Base-by-base conservation (phyloP, 176 grass and related monocot species). In the Avena insularis region DNA sequence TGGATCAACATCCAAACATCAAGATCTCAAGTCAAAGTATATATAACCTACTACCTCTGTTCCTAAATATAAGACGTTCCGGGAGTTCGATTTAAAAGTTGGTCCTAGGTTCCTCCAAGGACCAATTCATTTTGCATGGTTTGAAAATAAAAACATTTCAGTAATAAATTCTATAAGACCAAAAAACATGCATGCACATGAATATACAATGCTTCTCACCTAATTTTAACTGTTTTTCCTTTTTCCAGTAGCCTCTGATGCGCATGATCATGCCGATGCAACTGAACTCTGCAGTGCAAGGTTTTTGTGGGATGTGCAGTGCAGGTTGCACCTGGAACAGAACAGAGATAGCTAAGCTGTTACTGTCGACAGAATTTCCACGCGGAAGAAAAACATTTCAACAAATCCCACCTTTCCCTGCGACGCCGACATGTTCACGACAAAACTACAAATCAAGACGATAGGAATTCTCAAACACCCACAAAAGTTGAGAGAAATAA, bases 331-430 rank as follows among this genome's bases (percentile, higher is more conserved):
- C 56, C 79, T 87, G 33, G n/a, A 83, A 73, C 4, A 47, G 55
- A 63, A 31, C 62, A 69, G 82, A 43, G 40, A 79, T 55, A 64
- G 55, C 51, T 83, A 38, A 48, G 66, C 35, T 14, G 45, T 36
- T 68, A 81, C 85, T 76, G 81, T 84, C 58, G 86, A 81, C 85
- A 91, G 51, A 88, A 81, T 85, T 91, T 91, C 77, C 60, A 51
- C 68, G 38, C 35, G 13, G n/a, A 36, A 82, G 17, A 86, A 87
- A 64, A 47, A 59, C 66, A 75, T 80, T 56, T 73, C 31, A 45
- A 17, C 48, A 85, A 88, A 91, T 66, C 15, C 57, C 31, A 71
- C 31, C 78, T 88, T 91, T 88, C 53, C 21, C 15, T 55, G 19
- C 16, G 90, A 91, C 9, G 10, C 21, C 38, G 90, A 88, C 90